A percentile compares a stretch with the other conserved stretches of the same genome.
phyloP scores from a whole-genome alignment of 495 filamentous ascomycete genomes.

The Penicillium malachiteum region DNA sequence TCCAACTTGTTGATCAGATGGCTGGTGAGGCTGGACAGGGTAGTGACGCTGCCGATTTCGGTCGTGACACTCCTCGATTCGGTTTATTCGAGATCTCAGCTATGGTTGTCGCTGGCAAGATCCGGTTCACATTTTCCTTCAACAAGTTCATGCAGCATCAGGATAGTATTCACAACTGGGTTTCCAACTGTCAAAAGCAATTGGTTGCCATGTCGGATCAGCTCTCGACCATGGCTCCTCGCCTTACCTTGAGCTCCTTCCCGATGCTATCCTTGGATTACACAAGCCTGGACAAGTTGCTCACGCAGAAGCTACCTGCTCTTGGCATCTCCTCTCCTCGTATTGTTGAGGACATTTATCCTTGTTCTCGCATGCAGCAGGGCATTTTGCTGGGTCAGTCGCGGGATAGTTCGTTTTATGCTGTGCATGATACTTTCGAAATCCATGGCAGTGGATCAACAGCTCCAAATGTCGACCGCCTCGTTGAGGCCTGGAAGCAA shows the following conservation, averaged over 20 bases:
- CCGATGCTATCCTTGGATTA: slow-evolving; percentile 63
- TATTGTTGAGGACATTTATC: slow-evolving; percentile 62
- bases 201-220: slow-evolving; percentile 50
- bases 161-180: slow-evolving; percentile 56
- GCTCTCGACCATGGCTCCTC: slow-evolving; percentile 47
- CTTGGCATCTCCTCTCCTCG: slow-evolving; percentile 46
- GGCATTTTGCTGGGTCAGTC: slow-evolving; percentile 62
- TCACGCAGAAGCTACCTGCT: slow-evolving; percentile 39
- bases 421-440: slow-evolving; percentile 61
- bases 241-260: slow-evolving; percentile 59
- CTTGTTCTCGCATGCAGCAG: slow-evolving; percentile 67
- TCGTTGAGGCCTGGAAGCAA: slow-evolving; percentile 48
- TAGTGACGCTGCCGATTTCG: slow-evolving; percentile 58
- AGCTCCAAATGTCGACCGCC: slow-evolving; percentile 32
- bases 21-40: slow-evolving; percentile 46
- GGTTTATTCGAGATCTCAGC: slow-evolving; percentile 65
- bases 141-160: slow-evolving; percentile 60
- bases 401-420: slow-evolving; percentile 57
- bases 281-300: slow-evolving; percentile 51
- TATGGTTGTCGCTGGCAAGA: slow-evolving; percentile 56
- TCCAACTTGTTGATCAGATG: slow-evolving; percentile 56
- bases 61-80: slow-evolving; percentile 54
- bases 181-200: slow-evolving; percentile 55
- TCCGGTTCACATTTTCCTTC: slow-evolving; percentile 65
- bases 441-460: slow-evolving; percentile 36